Evolutionary conservation across 345 rosid genomes (phyloP).

Genomic region (Ceriops zippeliana): DNA sequence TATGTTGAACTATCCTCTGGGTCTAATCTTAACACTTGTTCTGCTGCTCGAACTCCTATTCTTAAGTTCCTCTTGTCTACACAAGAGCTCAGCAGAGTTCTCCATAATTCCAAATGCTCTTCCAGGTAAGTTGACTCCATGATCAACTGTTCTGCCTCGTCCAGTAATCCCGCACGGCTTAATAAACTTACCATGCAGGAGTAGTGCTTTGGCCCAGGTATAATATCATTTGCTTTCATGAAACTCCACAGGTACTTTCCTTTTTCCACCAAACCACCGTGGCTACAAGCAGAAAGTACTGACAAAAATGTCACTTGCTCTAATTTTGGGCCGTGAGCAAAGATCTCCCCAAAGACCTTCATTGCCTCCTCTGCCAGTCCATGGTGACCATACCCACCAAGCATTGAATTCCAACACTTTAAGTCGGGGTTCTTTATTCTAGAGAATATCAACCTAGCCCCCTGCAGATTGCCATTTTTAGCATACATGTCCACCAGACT

Average conservation of each 20-base stretch:
- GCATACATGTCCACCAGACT: conserved; percentile 81
- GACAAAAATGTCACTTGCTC: conserved; percentile 76
- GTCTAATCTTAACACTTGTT: conserved; percentile 48
- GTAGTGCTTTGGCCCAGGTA: conserved; percentile 68
- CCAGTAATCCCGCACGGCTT: conserved; percentile 24
- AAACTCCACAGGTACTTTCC: conserved; percentile 65
- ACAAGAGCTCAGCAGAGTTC: conserved; percentile 74
- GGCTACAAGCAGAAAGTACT: conserved; percentile 72
- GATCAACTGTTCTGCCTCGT: conserved; percentile 57
- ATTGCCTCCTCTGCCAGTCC: conserved; percentile 67
- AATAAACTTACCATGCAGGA: conserved; percentile 49
- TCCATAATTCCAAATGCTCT: conserved; percentile 59
- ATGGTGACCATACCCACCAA: conserved; percentile 67
- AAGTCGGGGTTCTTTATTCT: conserved; percentile 53
- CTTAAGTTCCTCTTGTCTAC: conserved; percentile 47
- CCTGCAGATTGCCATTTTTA: conserved; percentile 55
- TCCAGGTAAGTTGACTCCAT: conserved; percentile 33
- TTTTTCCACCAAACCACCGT: conserved; percentile 14
- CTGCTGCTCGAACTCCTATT: conserved; percentile 60
- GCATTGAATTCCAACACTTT: conserved; percentile 87
- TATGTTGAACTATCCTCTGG: conserved; percentile 58
- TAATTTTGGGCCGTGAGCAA: conserved; percentile 38
- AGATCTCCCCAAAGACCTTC: conserved; percentile 42
- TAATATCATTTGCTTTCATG: too few species aligned
- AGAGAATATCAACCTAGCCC: conserved; percentile 52